A percentile compares a stretch with the other conserved stretches of the same genome.
Conservation (phyloP, 2,329 filamentous ascomycete species). For the Penicillium polonicum region DNA sequence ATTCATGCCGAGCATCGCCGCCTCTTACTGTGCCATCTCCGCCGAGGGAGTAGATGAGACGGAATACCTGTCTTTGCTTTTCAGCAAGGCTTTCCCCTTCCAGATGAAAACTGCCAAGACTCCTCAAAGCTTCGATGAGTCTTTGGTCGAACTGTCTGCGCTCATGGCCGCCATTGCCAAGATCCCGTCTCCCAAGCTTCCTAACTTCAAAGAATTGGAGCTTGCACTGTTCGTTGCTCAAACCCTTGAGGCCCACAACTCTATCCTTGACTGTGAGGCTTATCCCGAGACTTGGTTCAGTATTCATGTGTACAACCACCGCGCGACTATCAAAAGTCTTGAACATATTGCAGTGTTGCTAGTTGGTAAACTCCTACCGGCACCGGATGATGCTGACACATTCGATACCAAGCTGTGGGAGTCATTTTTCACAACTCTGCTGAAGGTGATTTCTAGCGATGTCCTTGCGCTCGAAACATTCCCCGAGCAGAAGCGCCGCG, state of each 20-base stretch:
- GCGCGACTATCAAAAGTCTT: constrained; percentile 80
- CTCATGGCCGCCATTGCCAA: constrained; percentile 79
- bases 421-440: constrained; percentile 81
- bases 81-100: constrained; percentile 88
- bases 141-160: constrained; percentile 82
- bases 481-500: constrained; percentile 90
- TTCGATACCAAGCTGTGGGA: constrained; percentile 97
- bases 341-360: constrained; percentile 79
- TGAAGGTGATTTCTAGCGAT: constrained; percentile 85
- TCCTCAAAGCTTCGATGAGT: constrained; percentile 73
- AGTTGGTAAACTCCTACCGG: constrained; percentile 78
- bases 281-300: constrained; percentile 91
- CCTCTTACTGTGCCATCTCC: constrained; percentile 80
- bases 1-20: constrained; percentile 85
- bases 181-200: constrained; percentile 69
- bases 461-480: constrained; percentile 91
- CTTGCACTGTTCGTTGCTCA: constrained; percentile 73
- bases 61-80: constrained; percentile 74
- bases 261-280: constrained; percentile 82
- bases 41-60: constrained; percentile 60
- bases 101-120: constrained; percentile 66
- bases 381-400: constrained; percentile 84
- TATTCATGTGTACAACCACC: constrained; percentile 88
- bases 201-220: constrained; percentile 75
- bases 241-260: constrained; percentile 80